These are phyloP conservation scores for Globisporangium barbulae DNA, from an alignment of 352 stramenopile genomes.

Conservation along the genomic window DNA sequence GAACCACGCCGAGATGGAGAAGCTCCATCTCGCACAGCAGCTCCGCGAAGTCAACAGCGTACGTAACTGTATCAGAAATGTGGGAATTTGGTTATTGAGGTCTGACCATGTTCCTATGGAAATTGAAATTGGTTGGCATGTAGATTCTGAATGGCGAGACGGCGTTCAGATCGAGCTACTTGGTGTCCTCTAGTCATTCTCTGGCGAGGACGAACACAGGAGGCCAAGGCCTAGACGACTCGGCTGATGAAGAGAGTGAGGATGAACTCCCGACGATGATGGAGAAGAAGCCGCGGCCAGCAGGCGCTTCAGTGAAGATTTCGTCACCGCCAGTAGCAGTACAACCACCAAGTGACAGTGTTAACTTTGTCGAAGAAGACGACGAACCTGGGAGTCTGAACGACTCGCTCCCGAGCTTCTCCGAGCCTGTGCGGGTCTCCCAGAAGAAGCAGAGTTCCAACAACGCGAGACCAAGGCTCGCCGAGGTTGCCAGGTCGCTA, in stretches of 20 bases:
- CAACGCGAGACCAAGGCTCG: background rate
- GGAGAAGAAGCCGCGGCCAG: conserved; percentile 28
- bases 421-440: conserved; percentile 21
- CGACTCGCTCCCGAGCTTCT: conserved; percentile 35
- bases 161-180: conserved; percentile 50
- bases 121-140: conserved; percentile 4
- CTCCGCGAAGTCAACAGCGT: conserved; percentile 73
- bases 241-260: conserved; percentile 28
- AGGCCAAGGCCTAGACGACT: conserved; percentile 11
- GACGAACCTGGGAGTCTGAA: conserved; percentile 14
- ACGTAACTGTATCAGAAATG: conserved; percentile 12
- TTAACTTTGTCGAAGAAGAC: conserved; percentile 4
- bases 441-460: background rate
- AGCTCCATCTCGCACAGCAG: conserved; percentile 55
- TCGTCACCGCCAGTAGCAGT: background rate
- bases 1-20: conserved; percentile 61
- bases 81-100: background rate
- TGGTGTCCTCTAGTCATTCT: conserved; percentile 19
- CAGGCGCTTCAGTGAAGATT: background rate
- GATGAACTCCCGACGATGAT: conserved; percentile 55
- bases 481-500: background rate
- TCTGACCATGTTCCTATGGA: background rate
- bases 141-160: conserved; percentile 60
- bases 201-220: conserved; percentile 4
- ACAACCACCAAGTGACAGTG: background rate